Percentiles rank a stretch among this genome's conserved stretches.
phyloP scores from a whole-genome alignment of 257 asterid genomes.

The Fraxinus americana region DNA sequence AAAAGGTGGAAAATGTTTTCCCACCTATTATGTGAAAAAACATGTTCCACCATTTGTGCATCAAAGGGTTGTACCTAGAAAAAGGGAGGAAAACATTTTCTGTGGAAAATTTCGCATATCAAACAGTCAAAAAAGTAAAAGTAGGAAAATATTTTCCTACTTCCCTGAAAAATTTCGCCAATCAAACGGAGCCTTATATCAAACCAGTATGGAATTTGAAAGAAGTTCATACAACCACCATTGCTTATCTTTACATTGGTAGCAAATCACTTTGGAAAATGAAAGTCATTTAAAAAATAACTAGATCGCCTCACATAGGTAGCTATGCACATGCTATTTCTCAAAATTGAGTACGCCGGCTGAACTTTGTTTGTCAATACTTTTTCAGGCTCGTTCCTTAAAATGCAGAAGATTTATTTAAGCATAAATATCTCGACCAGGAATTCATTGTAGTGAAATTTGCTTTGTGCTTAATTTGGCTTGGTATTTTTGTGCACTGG shows the following conservation, averaged over 20 bases:
- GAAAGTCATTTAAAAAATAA: not conserved
- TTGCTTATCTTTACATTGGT: conserved; percentile 3
- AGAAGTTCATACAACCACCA: not conserved
- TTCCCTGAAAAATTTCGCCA: no score
- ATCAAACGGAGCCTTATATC: no score
- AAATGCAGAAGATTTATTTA: not conserved
- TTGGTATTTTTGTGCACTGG: not conserved
- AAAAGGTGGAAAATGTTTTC: no score
- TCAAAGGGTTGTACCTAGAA: no score
- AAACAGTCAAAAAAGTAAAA: no score
- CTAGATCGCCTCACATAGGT: conserved; percentile 2
- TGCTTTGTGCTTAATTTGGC: not conserved
- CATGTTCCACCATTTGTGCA: no score
- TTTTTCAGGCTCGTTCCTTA: not conserved
- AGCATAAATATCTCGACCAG: not conserved
- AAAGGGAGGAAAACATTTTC: no score
- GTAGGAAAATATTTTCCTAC: no score
- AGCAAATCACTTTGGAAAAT: not conserved
- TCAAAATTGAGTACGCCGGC: not conserved
- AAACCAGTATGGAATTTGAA: not conserved
- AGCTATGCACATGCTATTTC: not conserved
- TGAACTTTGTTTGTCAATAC: not conserved
- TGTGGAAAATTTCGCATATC: no score
- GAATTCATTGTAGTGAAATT: not conserved
- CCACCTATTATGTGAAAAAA: no score